Conservation (phyloP, 495 filamentous ascomycete genomes). For the Xylaria castorea region DNA sequence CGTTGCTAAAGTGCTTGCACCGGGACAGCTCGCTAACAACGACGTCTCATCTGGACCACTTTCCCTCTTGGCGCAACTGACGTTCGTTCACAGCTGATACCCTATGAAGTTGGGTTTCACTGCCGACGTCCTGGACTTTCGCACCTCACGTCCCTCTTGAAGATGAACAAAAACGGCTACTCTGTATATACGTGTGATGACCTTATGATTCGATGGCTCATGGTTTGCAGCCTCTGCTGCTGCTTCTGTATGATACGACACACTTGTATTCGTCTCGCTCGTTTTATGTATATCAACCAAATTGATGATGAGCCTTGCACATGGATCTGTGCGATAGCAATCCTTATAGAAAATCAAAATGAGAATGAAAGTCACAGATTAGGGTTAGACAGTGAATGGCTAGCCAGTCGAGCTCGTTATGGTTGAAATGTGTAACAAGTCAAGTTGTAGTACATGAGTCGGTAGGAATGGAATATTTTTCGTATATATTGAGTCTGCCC, state of each 20-base stretch:
- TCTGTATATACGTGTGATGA: slow-evolving; percentile 26
- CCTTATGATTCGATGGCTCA: slow-evolving; percentile 19
- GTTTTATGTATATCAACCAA: background rate
- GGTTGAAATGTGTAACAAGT: background rate
- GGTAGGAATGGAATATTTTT: too few species aligned
- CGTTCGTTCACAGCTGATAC: slow-evolving; percentile 17
- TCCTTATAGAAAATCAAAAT: background rate
- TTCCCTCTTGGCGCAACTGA: background rate
- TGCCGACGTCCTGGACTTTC: background rate
- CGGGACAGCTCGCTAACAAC: background rate
- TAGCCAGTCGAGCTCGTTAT: too few species aligned
- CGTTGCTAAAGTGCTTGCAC: background rate
- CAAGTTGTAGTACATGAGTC: too few species aligned
- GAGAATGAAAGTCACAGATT: background rate
- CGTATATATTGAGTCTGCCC: too few species aligned
- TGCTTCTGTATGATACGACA: slow-evolving; percentile 2
- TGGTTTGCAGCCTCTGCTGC: background rate
- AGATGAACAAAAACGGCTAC: background rate
- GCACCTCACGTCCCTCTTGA: background rate
- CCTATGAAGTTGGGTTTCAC: background rate
- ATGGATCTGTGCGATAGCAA: background rate
- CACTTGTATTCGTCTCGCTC: slow-evolving; percentile 8
- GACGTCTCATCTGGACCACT: background rate
- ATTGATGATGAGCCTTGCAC: background rate
- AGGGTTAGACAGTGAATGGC: too few species aligned